These are phyloP conservation scores for Apocynum venetum DNA, from an alignment of 257 asterid species.

Conservation along the genomic window DNA sequence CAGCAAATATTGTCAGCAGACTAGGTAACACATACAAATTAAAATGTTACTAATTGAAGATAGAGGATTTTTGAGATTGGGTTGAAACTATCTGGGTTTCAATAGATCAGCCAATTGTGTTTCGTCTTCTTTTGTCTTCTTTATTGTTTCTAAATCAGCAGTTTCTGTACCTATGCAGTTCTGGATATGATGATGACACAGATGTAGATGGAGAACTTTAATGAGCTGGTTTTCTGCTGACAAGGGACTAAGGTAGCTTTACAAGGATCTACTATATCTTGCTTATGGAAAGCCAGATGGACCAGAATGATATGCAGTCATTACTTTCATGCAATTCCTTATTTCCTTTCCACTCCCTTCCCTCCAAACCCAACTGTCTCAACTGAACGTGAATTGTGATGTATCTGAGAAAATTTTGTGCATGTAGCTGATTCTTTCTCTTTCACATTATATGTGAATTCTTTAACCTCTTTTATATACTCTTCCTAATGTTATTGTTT, in stretches of 20 bases:
- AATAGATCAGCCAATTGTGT: background rate
- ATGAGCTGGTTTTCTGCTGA: background rate
- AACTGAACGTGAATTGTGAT: background rate
- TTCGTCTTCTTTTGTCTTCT: background rate
- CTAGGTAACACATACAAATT: conserved; percentile 42
- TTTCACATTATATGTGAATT: background rate
- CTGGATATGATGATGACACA: background rate
- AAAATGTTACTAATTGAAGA: background rate
- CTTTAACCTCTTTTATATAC: background rate
- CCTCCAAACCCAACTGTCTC: background rate
- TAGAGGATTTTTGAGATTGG: background rate
- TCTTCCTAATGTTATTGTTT: background rate
- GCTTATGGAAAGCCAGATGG: background rate
- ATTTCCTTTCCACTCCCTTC: background rate
- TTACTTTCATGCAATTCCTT: background rate
- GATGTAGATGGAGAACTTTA: conserved; percentile 18
- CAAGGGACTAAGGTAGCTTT: background rate
- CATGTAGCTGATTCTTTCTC: background rate
- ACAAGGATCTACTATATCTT: background rate
- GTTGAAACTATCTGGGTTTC: background rate
- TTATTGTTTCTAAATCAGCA: background rate
- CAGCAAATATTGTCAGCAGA: conserved; percentile 50
- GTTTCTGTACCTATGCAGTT: conserved; percentile 12
- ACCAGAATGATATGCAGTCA: background rate
- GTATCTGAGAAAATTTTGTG: background rate